A percentile compares a stretch with the other conserved stretches of the same genome.
Conservation (phyloP, 495 filamentous ascomycete genomes). For the Venustampulla echinocandica region DNA sequence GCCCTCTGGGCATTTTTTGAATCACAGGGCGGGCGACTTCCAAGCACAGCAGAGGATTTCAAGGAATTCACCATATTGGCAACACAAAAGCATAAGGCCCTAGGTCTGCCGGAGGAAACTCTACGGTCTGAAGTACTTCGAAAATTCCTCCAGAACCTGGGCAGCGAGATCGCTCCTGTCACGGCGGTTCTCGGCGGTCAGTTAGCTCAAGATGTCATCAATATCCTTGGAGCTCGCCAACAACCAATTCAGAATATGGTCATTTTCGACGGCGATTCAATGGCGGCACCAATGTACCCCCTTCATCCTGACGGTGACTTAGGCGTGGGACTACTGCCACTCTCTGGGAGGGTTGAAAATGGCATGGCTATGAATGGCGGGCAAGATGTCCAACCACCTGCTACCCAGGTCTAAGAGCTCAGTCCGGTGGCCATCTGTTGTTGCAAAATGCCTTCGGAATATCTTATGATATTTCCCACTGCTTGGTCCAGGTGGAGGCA, state of each 20-base stretch:
- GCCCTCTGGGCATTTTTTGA: conserved; percentile 73
- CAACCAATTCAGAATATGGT: conserved; percentile 94
- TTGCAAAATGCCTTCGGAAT: no score
- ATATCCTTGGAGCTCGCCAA: conserved; percentile 79
- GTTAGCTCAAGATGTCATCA: conserved; percentile 94
- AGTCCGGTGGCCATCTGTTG: no score
- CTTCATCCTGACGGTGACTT: conserved; percentile 58
- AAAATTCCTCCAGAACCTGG: conserved; percentile 72
- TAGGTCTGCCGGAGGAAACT: conserved; percentile 68
- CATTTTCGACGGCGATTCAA: conserved; percentile 78
- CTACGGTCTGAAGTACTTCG: conserved; percentile 72
- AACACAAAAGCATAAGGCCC: conserved; percentile 60
- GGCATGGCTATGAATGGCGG: conserved; percentile 11
- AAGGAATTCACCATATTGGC: conserved; percentile 68
- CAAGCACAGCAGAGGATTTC: conserved; percentile 50
- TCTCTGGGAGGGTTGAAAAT: conserved; percentile 11
- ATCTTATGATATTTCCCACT: no score
- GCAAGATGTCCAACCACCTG: conserved; percentile 11
- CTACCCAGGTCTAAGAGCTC: conserved; percentile 5
- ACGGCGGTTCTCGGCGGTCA: conserved; percentile 84
- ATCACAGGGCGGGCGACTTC: conserved; percentile 40
- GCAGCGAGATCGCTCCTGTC: conserved; percentile 74
- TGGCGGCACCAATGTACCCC: conserved; percentile 68
- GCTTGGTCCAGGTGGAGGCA: no score
- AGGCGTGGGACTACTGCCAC: conserved; percentile 30